phyloP scores from a whole-genome alignment of 768 basidiomycete species.

The Symmetrospora coprosmae region DNA sequence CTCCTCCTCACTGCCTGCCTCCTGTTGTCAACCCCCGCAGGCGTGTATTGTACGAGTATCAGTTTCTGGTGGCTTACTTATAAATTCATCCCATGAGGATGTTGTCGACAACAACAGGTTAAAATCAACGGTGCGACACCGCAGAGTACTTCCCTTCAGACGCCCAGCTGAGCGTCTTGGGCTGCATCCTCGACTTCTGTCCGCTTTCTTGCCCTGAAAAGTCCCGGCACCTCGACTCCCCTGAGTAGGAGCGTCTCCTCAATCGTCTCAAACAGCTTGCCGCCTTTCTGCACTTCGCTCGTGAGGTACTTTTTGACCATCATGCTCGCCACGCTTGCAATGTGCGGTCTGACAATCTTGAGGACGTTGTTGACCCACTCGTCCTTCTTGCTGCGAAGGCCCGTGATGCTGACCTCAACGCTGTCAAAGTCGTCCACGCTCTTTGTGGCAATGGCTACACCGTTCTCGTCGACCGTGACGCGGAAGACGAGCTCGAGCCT shows the following conservation, averaged over 20 bases:
- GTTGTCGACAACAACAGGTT: too few relatives aligned
- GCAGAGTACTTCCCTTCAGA: too few relatives aligned
- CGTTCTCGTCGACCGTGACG: not conserved
- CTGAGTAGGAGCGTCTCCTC: conserved; percentile 9
- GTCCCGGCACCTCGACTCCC: conserved; percentile 4
- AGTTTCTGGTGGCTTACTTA: too few relatives aligned
- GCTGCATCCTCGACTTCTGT: too few relatives aligned
- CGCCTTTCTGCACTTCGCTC: conserved; percentile 1
- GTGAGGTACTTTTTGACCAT: conserved; percentile 2
- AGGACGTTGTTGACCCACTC: conserved; percentile 10
- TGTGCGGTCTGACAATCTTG: conserved; percentile 18
- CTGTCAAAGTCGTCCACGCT: conserved; percentile 8
- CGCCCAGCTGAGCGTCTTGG: too few relatives aligned
- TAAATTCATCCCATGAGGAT: too few relatives aligned
- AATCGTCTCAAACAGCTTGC: not conserved
- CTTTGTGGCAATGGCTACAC: not conserved
- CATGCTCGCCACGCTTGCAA: conserved; percentile 1
- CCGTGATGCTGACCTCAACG: conserved; percentile 2
- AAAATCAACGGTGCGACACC: too few relatives aligned
- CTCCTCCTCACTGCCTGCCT: too few relatives aligned
- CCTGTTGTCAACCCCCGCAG: too few relatives aligned
- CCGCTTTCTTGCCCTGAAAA: not conserved
- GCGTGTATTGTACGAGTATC: too few relatives aligned
- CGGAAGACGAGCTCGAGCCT: conserved; percentile 2
- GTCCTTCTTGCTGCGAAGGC: not conserved